Percentiles rank a stretch among this genome's conserved stretches.
Conservation (phyloP, 352 stramenopile species). For the Phytophthora constricta region DNA sequence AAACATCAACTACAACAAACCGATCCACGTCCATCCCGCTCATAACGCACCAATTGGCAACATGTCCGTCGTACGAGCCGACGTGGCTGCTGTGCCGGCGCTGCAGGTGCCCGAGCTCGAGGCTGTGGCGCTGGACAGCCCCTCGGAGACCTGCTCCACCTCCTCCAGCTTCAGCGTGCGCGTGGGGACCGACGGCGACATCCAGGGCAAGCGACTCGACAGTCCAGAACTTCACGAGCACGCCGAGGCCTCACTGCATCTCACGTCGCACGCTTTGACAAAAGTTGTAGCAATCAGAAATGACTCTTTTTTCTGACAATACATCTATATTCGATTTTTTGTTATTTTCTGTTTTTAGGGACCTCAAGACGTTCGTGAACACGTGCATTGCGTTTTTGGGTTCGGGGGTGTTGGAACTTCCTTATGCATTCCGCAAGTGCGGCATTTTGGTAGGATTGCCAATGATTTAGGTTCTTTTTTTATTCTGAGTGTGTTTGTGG, state of each 20-base stretch:
- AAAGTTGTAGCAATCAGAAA: too few relatives aligned
- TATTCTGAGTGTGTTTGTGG: slow-evolving; percentile 4
- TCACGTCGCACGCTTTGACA: slow-evolving; percentile 62
- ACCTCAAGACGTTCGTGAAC: slow-evolving; percentile 75
- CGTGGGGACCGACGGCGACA: slow-evolving; percentile 1
- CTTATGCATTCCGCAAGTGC: slow-evolving; percentile 89
- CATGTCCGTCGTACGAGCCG: too few relatives aligned
- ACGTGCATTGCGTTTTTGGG: slow-evolving; percentile 93
- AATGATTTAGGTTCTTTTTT: slow-evolving; percentile 26
- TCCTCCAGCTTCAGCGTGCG: slow-evolving; percentile 36
- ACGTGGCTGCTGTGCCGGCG: slow-evolving; percentile 7
- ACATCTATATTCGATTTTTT: slow-evolving; percentile 13
- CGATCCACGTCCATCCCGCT: not conserved
- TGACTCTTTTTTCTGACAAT: not conserved
- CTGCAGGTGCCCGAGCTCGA: slow-evolving; percentile 41
- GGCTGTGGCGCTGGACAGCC: slow-evolving; percentile 35
- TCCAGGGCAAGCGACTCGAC: slow-evolving; percentile 24
- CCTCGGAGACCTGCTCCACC: slow-evolving; percentile 34
- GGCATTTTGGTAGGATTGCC: slow-evolving; percentile 88
- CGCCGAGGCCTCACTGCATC: slow-evolving; percentile 36
- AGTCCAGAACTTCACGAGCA: slow-evolving; percentile 29
- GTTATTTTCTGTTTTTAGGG: slow-evolving; percentile 29
- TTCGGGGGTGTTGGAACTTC: slow-evolving; percentile 89
- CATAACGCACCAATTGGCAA: slow-evolving; percentile 30
- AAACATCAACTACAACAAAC: not conserved